These are phyloP conservation scores for Blastobotrys peoriensis DNA, from an alignment of 805 yeast genomes.

Conservation along the genomic window DNA sequence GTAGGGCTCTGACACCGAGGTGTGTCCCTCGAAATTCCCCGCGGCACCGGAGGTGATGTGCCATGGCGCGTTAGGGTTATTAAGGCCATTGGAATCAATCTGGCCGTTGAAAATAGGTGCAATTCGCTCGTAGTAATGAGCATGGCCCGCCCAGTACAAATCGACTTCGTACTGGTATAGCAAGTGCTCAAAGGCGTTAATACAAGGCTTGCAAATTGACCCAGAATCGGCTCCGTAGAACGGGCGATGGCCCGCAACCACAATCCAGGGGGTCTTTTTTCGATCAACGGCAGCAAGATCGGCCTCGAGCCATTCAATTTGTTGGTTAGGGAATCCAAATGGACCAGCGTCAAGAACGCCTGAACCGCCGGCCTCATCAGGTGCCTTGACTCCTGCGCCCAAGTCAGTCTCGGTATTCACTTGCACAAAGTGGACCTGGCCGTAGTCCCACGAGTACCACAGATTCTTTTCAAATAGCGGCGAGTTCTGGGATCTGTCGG, in stretches of 20 bases:
- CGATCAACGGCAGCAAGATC: slow-evolving; percentile 28
- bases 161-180: slow-evolving; percentile 22
- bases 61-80: slow-evolving; percentile 29
- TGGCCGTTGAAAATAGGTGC: slow-evolving; percentile 19
- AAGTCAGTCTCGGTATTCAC: slow-evolving; percentile 29
- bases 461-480: slow-evolving; percentile 16
- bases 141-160: slow-evolving; percentile 23
- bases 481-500: slow-evolving; percentile 6
- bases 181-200: slow-evolving; percentile 22
- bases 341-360: slow-evolving; percentile 20
- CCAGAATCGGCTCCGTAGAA: slow-evolving; percentile 26
- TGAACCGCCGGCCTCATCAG: slow-evolving; percentile 15
- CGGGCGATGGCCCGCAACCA: slow-evolving; percentile 28
- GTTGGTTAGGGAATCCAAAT: slow-evolving; percentile 18
- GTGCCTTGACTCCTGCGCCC: slow-evolving; percentile 16
- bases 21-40: slow-evolving; percentile 28
- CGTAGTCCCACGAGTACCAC: slow-evolving; percentile 32
- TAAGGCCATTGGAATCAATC: slow-evolving; percentile 25
- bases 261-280: slow-evolving; percentile 25
- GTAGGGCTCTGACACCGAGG: slow-evolving; percentile 10
- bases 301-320: slow-evolving; percentile 26
- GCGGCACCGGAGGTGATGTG: slow-evolving; percentile 29
- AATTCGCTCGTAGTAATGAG: slow-evolving; percentile 23
- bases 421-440: slow-evolving; percentile 28
- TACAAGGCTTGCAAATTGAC: slow-evolving; percentile 18